Conservation (phyloP, 495 filamentous ascomycete species). For the Podospora pseudoanserina region DNA sequence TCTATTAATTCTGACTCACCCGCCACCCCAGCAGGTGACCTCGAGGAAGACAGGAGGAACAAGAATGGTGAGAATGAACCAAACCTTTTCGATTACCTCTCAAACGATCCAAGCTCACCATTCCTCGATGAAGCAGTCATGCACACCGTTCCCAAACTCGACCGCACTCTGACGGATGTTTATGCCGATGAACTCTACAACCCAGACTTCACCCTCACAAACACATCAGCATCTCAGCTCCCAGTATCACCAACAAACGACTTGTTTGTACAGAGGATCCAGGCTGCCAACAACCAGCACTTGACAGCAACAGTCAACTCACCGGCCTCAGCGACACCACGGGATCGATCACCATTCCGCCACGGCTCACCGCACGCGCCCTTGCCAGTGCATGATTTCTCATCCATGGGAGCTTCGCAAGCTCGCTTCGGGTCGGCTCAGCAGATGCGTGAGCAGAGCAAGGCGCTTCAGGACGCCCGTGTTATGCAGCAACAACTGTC, state of each 20-base stretch:
- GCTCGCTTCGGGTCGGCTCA: constrained; percentile 54
- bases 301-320: constrained; percentile 53
- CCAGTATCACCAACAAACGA: constrained; percentile 55
- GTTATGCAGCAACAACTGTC: constrained; percentile 51
- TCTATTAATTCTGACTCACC: constrained; percentile 53
- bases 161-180: constrained; percentile 80
- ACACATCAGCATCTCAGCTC: constrained; percentile 43
- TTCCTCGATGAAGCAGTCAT: constrained; percentile 45
- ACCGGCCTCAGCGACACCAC: constrained; percentile 47
- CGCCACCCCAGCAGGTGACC: constrained; percentile 48
- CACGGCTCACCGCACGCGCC: constrained; percentile 65
- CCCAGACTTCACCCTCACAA: constrained; percentile 55
- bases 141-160: constrained; percentile 67
- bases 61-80: constrained; percentile 44
- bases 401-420: constrained; percentile 33
- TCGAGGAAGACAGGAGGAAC: constrained; percentile 46
- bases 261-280: constrained; percentile 68
- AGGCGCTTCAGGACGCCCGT: constrained; percentile 55
- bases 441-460: constrained; percentile 56
- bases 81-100: constrained; percentile 50
- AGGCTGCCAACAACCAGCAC: constrained; percentile 73
- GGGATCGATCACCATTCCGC: constrained; percentile 81
- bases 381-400: constrained; percentile 44
- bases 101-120: constrained; percentile 40
- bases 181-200: constrained; percentile 85